Conservation (phyloP, 192 early-diverging fungal species). For the Coemansia sp. region DNA sequence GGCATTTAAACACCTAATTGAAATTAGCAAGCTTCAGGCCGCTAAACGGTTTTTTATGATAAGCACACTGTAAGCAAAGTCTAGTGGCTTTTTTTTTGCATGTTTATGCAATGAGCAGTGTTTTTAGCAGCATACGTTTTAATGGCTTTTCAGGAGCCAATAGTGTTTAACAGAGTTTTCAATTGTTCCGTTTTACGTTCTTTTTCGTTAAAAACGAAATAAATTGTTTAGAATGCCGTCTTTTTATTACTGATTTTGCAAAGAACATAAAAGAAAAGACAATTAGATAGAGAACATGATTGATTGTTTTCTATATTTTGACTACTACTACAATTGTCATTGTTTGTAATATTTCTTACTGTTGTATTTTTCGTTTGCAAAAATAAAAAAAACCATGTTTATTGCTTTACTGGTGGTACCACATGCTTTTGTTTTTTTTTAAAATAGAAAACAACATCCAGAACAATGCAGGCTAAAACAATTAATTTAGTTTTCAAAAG, state of each 20-base stretch:
- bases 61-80: no score
- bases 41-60: no score
- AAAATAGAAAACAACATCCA: not conserved
- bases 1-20: no score
- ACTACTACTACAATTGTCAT: no score
- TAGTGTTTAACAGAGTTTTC: no score
- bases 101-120: not conserved
- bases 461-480: no score
- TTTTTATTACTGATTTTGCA: not conserved
- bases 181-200: no score
- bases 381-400: not conserved
- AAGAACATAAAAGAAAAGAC: not conserved
- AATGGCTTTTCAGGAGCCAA: no score
- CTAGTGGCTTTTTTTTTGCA: not conserved
- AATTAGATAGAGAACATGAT: not conserved
- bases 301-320: not conserved
- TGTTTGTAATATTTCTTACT: not conserved
- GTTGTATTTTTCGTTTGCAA: not conserved
- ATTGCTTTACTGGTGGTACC: not conserved
- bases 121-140: no score
- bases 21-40: no score
- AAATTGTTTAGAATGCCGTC: not conserved
- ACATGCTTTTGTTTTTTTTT: not conserved
- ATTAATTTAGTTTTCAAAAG: constrained; percentile 2
- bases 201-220: not conserved